Percentiles rank a stretch among this genome's conserved stretches.
phyloP scores from a whole-genome alignment of 2,329 filamentous ascomycete genomes.

The Westerdykella sp. region DNA sequence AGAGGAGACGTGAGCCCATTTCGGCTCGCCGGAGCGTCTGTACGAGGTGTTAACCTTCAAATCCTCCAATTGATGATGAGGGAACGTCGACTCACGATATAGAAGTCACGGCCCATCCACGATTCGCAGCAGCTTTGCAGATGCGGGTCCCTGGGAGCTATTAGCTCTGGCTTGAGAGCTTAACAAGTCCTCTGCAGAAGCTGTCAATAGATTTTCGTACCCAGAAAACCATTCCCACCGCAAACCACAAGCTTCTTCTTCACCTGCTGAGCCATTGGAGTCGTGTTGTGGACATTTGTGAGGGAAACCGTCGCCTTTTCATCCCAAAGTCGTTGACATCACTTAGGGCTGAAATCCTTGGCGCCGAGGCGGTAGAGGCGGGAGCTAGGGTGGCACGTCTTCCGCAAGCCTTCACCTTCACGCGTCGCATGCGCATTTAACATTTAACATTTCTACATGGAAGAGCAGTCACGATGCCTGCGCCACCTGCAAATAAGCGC shows the following conservation, averaged over 20 bases:
- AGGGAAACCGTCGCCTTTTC: background rate
- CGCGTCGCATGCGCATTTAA: background rate
- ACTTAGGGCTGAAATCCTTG: conserved; percentile 9
- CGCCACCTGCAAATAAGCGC: conserved; percentile 50
- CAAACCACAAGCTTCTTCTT: conserved; percentile 82
- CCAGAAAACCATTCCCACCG: conserved; percentile 89
- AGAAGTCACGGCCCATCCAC: conserved; percentile 88
- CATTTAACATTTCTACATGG: background rate
- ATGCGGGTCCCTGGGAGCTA: conserved; percentile 59
- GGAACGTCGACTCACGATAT: conserved; percentile 60
- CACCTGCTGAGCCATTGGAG: conserved; percentile 48
- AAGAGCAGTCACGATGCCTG: conserved; percentile 42
- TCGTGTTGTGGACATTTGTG: conserved; percentile 5
- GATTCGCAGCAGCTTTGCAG: conserved; percentile 77
- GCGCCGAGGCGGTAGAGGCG: background rate
- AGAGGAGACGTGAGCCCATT: conserved; percentile 74
- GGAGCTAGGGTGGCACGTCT: background rate
- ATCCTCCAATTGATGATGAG: conserved; percentile 1
- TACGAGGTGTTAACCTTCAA: conserved; percentile 1
- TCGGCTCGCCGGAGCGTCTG: conserved; percentile 84
- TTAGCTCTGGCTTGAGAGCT: conserved; percentile 6
- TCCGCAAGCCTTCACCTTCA: background rate
- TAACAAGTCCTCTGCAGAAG: conserved; percentile 51
- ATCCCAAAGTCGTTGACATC: conserved; percentile 30
- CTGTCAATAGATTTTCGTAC: conserved; percentile 61